Percentiles rank a stretch among this genome's conserved stretches.
These are phyloP conservation scores for Umbellularia californica DNA, from an alignment of 164 flowering plant species.

Conservation along the genomic window DNA sequence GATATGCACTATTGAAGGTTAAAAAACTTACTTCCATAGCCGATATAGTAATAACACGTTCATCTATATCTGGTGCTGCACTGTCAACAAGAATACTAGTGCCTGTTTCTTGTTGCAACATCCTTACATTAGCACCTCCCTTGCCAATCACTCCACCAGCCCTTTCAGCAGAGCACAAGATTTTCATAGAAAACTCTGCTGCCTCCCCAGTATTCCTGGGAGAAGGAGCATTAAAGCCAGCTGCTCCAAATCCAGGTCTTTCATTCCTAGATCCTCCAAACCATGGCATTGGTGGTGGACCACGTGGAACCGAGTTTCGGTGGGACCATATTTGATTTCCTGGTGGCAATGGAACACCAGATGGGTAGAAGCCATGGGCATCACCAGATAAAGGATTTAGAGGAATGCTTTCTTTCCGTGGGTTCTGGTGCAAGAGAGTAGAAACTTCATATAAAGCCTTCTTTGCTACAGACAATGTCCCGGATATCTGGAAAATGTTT, in stretches of 20 bases:
- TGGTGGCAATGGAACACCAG: constrained; percentile 34
- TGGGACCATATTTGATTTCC: constrained; percentile 42
- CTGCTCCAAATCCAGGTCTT: constrained; percentile 30
- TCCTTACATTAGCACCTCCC: constrained; percentile 58
- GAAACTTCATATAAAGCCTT: constrained; percentile 65
- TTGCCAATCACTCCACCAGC: constrained; percentile 78
- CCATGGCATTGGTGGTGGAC: constrained; percentile 48
- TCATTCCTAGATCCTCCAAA: constrained; percentile 32
- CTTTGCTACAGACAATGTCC: constrained; percentile 37
- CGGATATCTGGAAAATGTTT: constrained; percentile 50
- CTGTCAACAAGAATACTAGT: constrained; percentile 58
- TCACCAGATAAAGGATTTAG: constrained; percentile 25
- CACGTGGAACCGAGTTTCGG: constrained; percentile 27
- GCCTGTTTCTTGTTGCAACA: constrained; percentile 61
- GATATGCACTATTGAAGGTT: not conserved
- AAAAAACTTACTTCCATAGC: constrained; percentile 44
- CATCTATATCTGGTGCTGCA: constrained; percentile 42
- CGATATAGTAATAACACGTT: constrained; percentile 57
- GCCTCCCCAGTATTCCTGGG: constrained; percentile 32
- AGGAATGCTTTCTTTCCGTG: constrained; percentile 52
- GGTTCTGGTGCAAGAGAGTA: constrained; percentile 63
- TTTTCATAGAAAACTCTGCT: constrained; percentile 59
- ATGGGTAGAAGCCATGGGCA: constrained; percentile 36
- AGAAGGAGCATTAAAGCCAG: constrained; percentile 33
- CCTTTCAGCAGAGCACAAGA: constrained; percentile 57